phyloP scores from a whole-genome alignment of 2,329 filamentous ascomycete genomes.

The Trichoderma endophyticum region DNA sequence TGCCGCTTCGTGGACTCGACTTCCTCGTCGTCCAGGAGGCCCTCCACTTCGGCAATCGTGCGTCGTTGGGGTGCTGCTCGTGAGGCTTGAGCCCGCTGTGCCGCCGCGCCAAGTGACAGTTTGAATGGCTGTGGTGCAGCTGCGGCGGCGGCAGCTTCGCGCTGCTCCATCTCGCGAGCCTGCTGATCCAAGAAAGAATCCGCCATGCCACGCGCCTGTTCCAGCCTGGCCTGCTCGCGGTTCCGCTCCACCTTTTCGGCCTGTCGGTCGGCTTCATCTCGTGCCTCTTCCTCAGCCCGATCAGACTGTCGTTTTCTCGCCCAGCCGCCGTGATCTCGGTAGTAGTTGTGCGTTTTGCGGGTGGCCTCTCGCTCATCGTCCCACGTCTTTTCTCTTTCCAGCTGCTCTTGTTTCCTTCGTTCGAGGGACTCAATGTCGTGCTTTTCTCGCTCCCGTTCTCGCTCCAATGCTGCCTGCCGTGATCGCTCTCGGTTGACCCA shows the following conservation, averaged over 20 bases:
- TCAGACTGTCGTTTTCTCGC: constrained; percentile 74
- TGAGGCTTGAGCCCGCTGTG: constrained; percentile 65
- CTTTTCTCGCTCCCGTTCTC: constrained; percentile 77
- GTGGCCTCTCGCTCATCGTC: constrained; percentile 82
- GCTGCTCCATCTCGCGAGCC: constrained; percentile 68
- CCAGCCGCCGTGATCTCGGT: constrained; percentile 82
- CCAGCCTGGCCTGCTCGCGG: constrained; percentile 66
- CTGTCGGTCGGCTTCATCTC: constrained; percentile 79
- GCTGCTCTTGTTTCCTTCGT: constrained; percentile 65
- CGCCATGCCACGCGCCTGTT: constrained; percentile 78
- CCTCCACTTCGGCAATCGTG: constrained; percentile 90
- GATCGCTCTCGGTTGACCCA: constrained; percentile 89
- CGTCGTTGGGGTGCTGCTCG: constrained; percentile 60
- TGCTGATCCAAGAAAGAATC: constrained; percentile 88
- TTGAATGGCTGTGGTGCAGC: constrained; percentile 78
- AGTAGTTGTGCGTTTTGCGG: constrained; percentile 75
- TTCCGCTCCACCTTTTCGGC: constrained; percentile 73
- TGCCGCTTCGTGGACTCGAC: constrained; percentile 69
- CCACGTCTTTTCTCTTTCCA: constrained; percentile 67
- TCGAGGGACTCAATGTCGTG: constrained; percentile 66
- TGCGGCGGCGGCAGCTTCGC: constrained; percentile 35
- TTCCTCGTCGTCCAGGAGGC: constrained; percentile 91
- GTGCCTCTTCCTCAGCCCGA: constrained; percentile 67
- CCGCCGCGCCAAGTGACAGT: constrained; percentile 83
- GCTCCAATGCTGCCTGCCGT: constrained; percentile 77